Evolutionary conservation across 73 alveolate genomes (phyloP), one percentile per base, ranked within the genome.

Genomic region (Paramecium octaurelia): DNA sequence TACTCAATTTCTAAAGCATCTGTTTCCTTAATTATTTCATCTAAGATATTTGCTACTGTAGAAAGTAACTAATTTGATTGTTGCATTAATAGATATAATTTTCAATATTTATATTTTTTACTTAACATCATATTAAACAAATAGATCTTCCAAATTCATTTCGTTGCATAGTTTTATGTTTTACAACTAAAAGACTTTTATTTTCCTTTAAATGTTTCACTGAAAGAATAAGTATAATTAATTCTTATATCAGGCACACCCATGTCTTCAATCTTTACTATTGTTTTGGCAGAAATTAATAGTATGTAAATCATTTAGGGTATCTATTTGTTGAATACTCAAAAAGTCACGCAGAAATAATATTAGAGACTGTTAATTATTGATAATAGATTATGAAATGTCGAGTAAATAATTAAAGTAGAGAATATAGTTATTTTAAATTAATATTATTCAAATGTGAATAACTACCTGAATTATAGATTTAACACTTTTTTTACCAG

Each of bases 1-100:
- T 31, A 64, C 24, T 64, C 84, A 27, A 75, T 38, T 54, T 54
- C 69, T 54, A 54, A 18, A 27, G 84, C n/a, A n/a, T 64, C 84
- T 12, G 84, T 64, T 20, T 64, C 84, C 9, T 64, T 64, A 14
- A 64, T 64, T 64, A 64, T 64, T 34, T 64, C 84, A 64, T 64
- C 84, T 34, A 64, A 24, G 3, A 64, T 64, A 64, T 64, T 64
- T 12, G 84, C 42, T 27, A 64, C 46, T 64, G 84, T 64, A 27
- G 14, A 21, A 4, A 64, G 84, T 64, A 64, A 64, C 46, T 27
- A 34, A 64, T 64, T 64, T 10, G 48, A 64, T 64, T 27, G 84
- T 34, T 64, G 84, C 84, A 64, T 64, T 34, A 64, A 64, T 64
- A 64, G 84, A 64, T 64, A 64, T 64, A 12, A 64, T 64, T 27